Evolutionary conservation across 2,329 filamentous ascomycete species (phyloP), one percentile per base, ranked within the genome.

Genomic region (Diplodia corticola): DNA sequence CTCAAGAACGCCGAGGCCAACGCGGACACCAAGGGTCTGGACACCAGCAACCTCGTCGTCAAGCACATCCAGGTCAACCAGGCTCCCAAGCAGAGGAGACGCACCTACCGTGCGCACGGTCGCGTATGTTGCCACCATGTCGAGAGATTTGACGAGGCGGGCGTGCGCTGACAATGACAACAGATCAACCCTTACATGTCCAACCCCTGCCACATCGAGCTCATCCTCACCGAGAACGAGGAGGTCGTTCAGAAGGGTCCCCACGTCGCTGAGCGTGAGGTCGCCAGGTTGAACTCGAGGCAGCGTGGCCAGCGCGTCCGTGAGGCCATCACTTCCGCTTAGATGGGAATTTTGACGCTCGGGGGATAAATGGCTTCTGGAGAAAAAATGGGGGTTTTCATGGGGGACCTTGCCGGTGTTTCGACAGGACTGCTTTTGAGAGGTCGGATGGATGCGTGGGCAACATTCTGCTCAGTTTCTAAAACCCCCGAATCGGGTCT

Each of bases 61-160:
- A 97, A 97, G 92, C 96, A 97, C 91, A 99, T 99, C 86, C 95
- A 99, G 88, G 95, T 99, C 88, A 99, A 99, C 92, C 95, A 99
- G 88, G 96, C 95, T 76, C 95, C 95, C 79, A 98, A 98, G 91
- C 94, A 98, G 88, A 90, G 95, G 82, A 89, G 95, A 86, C 91
- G 95, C 83, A 99, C 95, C 81, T 99, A 99, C 91, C 93, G 95
- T 89, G 96, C 96, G 73, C 95, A 99, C 89, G 95, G 95, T 89
- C 93, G 95, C 87, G 94, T 97, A 96, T 78, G 93, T 92, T 63
- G 65, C 50, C 30, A 60, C 22, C 24, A 66, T 26, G 33, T 35
- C 15, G 40, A 64, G 68, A 49, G 33, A 10, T 15, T 13, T 37
- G 4, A 12, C 10, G 24, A 9, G 35, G 4, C 10, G 7, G 13